Percentiles rank a stretch among this genome's conserved stretches.
These are phyloP conservation scores for Leishmania arabica DNA, from an alignment of 208 protist species.

Conservation along the genomic window DNA sequence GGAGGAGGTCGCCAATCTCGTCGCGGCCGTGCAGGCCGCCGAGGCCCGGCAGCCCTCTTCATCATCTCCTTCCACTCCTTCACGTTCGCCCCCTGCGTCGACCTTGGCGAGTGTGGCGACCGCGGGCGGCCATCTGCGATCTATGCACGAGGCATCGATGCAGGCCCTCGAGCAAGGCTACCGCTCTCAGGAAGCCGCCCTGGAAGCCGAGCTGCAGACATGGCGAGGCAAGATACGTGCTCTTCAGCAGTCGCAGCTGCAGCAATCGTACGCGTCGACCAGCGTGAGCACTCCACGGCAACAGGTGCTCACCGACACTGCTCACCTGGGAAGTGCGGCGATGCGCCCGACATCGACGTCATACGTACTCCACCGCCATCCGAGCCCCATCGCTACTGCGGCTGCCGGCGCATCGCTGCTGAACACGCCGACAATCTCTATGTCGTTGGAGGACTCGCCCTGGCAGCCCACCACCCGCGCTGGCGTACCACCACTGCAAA, in stretches of 20 bases:
- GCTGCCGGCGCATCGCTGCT: conserved; percentile 14
- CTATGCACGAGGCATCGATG: conserved; percentile 32
- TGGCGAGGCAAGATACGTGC: conserved; percentile 24
- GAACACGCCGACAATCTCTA: conserved; percentile 16
- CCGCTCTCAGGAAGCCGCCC: conserved; percentile 33
- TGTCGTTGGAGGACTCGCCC: conserved; percentile 18
- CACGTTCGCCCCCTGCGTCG: not conserved
- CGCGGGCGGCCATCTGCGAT: conserved; percentile 9
- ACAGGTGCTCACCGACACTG: conserved; percentile 5
- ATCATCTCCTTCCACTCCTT: not conserved
- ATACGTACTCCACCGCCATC: conserved; percentile 11
- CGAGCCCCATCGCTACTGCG: conserved; percentile 22
- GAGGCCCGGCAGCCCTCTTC: conserved; percentile 1
- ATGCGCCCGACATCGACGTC: conserved; percentile 2
- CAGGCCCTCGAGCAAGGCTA: conserved; percentile 40
- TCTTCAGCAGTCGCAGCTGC: conserved; percentile 12
- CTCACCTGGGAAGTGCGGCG: not conserved
- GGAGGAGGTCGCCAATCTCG: conserved; percentile 10
- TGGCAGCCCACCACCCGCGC: conserved; percentile 1
- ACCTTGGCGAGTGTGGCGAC: not conserved
- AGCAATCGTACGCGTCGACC: not conserved
- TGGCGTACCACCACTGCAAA: not conserved
- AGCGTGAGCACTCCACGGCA: conserved; percentile 26
- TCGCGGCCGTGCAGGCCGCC: not conserved
- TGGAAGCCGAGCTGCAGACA: conserved; percentile 29